Percentiles rank a stretch among this genome's conserved stretches.
phyloP scores from a whole-genome alignment of 78 protist species.

The Dictyostelium citrinum region DNA sequence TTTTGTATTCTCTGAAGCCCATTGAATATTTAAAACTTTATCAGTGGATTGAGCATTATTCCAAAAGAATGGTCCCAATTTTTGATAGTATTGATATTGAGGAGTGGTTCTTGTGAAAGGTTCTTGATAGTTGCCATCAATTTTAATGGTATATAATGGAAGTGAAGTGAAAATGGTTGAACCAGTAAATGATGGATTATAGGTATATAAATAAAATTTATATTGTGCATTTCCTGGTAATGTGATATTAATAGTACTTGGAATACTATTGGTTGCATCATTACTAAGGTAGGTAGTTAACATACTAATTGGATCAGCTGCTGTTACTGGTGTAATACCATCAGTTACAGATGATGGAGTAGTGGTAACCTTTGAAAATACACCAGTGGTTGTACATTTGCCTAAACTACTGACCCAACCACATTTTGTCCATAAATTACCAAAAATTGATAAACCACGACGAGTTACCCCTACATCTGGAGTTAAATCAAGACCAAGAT shows the following conservation, averaged over 20 bases:
- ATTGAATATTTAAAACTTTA: neutral
- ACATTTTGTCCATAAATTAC: conserved; percentile 7
- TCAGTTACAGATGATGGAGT: neutral
- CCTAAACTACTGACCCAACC: neutral
- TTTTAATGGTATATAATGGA: neutral
- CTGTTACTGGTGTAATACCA: neutral
- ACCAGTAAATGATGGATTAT: neutral
- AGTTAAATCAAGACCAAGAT: conserved; percentile 17
- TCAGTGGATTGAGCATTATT: neutral
- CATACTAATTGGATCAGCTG: neutral
- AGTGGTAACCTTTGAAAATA: neutral
- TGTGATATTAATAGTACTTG: neutral
- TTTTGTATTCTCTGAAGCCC: neutral
- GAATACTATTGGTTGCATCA: neutral
- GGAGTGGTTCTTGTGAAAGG: neutral
- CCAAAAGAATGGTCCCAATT: conserved; percentile 6
- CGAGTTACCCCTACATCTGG: neutral
- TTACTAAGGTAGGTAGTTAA: neutral
- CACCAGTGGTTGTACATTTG: neutral
- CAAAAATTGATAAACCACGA: neutral
- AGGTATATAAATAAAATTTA: neutral
- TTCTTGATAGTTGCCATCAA: neutral
- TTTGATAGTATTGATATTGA: neutral
- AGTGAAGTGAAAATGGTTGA: neutral
- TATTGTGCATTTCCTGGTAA: neutral